Base-by-base conservation (phyloP, 352 stramenopile species). In the Elongisporangium prolatum region DNA sequence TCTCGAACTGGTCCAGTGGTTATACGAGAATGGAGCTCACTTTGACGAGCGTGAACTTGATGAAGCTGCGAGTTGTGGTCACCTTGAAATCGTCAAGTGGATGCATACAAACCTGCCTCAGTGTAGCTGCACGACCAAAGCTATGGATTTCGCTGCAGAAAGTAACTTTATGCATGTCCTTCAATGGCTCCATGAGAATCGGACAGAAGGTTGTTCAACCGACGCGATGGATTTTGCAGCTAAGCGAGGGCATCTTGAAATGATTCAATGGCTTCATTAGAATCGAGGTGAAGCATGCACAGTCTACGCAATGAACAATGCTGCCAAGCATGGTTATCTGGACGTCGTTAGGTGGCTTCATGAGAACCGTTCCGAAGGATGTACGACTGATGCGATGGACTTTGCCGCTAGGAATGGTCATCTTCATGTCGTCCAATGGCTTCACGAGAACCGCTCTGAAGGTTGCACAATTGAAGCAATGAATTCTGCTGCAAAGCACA, bases 221-320 rank as follows among this genome's bases (percentile, higher is more conserved):
- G 73, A 76, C 47, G 80, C 79, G 0, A 72, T 90, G 52, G 77
- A 88, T 68, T 62, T 75, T 14, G 78, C 83, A 10, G 80, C 83
- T 0, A 72, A 61, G 21, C 71, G 77, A n/a, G 75, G 75, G 4
- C 69, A 86, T 56, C 47, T 84, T 21, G 44, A 68, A 2, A 60
- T 86, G 13, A 60, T 88, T 2, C 48, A 65, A 49, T 88, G 74
- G 60, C 47, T 88, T 0, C 70, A 86, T 54, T n/a, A 40, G 4
- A 54, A 84, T 40, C 71, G 68, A 16, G 50, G 8, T 4, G 70
- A 65, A 21, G 67, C 66, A 2, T 84, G 76, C 44, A 78, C 69
- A 0, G 74, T 68, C 11, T 61, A 72, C n/a, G 64, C 69, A 1
- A 77, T 86, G 59, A 64, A 74, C 28, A 54, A 69, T 9, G 74